Percentiles rank a stretch among this genome's conserved stretches.
phyloP scores from a whole-genome alignment of 2,329 filamentous ascomycete species.

The Fusarium mexicanum region DNA sequence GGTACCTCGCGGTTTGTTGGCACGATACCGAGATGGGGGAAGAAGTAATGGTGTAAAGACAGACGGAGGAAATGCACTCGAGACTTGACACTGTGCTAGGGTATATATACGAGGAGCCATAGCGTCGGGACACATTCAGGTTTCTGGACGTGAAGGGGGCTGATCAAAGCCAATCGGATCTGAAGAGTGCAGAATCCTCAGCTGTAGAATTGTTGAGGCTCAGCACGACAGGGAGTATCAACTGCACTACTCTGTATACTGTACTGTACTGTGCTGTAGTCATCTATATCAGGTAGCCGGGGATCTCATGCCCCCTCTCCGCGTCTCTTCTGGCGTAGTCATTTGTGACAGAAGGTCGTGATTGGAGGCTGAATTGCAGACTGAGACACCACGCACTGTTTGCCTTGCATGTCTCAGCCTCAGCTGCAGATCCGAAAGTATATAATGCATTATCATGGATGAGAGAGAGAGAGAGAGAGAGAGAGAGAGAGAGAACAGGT shows the following conservation, averaged over 20 bases:
- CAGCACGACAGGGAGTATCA: neutral
- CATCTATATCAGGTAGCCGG: neutral
- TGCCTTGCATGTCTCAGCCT: conserved; percentile 28
- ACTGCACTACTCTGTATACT: neutral
- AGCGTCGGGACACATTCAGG: neutral
- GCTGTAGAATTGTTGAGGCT: conserved; percentile 19
- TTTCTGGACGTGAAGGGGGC: neutral
- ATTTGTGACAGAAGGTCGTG: conserved; percentile 10
- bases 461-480: neutral
- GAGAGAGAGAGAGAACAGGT: neutral
- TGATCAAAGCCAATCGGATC: neutral
- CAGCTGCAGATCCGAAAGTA: neutral
- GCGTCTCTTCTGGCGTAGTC: neutral
- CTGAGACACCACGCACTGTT: conserved; percentile 21
- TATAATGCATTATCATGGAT: neutral
- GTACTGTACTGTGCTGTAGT: neutral
- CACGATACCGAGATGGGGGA: neutral
- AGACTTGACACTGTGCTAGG: neutral
- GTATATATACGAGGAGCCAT: neutral
- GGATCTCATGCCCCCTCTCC: conserved; percentile 1
- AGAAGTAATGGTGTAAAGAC: no score
- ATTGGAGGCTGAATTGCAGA: conserved; percentile 11
- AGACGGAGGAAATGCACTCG: neutral
- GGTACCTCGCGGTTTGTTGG: neutral
- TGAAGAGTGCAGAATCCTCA: neutral